Evolutionary conservation across 129 eudicot genomes (phyloP), one percentile per base, ranked within the genome.

Genomic region (Dittrichia graveolens): DNA sequence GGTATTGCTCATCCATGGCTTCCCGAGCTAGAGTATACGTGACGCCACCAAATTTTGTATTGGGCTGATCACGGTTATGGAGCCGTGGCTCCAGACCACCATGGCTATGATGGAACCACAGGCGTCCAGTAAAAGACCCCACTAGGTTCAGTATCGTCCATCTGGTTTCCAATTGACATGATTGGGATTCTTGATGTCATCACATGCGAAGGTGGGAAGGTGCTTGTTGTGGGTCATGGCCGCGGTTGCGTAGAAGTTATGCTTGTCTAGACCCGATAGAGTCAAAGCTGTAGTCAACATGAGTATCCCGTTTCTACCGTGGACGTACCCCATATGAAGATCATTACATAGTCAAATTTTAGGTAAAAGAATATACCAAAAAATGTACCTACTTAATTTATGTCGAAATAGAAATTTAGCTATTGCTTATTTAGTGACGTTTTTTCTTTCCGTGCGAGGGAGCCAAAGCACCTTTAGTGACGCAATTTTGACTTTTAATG

Each of bases 1-100:
- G 31, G 31, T 24, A 24, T 24, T 24, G 31, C 31, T 24, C 58
- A 8, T 80, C 71, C 88, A 84, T 7, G 88, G 88, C 6, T 84
- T 84, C 64, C 88, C 85, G 0, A 84, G 65, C 78, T 80, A 35
- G 76, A 83, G 88, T 80, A 84, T 78, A 44, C 82, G 0, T 84
- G 88, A 85, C 80, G 83, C 60, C 88, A 84, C 81, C 88, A 84
- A 52, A 81, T 80, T 37, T 1, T 77, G 15, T 75, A 65, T 72
- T 15, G 77, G 10, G 80, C 88, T 3, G 65, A 72, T 31, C 75
- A 73, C 2, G 85, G 88, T 6, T 84, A 77, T 76, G 81, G 85
- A 2, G 85, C 82, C 18, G 75, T 77, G 42, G 88, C 88, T 4
- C 88, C 88, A 5, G 83, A 84, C 72, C 79, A 80, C 19, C 74